These are phyloP conservation scores for Agaricus blazei DNA, from an alignment of 768 basidiomycete species.

Conservation along the genomic window DNA sequence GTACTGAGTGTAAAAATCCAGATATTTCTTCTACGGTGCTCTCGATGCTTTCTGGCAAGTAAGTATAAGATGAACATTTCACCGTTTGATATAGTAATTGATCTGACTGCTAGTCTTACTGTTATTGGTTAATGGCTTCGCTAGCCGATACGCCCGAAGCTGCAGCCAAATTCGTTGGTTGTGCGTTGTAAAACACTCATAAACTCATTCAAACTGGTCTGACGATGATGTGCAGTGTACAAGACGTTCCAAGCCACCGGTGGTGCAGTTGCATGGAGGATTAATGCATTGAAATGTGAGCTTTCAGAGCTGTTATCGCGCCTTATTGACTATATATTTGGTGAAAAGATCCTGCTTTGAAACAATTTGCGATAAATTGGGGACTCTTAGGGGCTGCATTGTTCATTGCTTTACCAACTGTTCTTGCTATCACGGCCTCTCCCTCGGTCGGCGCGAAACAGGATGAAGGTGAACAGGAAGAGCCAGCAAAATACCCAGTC, in stretches of 20 bases:
- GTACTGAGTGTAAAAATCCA: not conserved
- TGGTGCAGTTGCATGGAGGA: slow-evolving; percentile 25
- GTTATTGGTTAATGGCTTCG: slow-evolving; percentile 26
- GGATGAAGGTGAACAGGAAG: not conserved
- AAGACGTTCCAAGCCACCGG: slow-evolving; percentile 25
- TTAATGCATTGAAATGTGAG: slow-evolving; percentile 24
- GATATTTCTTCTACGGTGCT: slow-evolving; percentile 25
- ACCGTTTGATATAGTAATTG: not conserved
- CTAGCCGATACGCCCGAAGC: slow-evolving; percentile 20
- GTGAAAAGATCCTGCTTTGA: slow-evolving; percentile 16
- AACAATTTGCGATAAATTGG: slow-evolving; percentile 23
- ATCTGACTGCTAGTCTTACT: slow-evolving; percentile 16
- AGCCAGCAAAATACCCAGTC: not conserved
- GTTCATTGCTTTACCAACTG: slow-evolving; percentile 19
- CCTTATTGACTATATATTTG: not conserved
- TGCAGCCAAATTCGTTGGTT: slow-evolving; percentile 24
- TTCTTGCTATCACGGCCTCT: slow-evolving; percentile 22
- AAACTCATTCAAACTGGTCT: not conserved
- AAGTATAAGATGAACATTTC: not conserved
- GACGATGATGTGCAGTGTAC: slow-evolving; percentile 16
- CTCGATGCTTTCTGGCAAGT: slow-evolving; percentile 27
- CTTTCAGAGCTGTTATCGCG: not conserved
- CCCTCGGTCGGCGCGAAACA: slow-evolving; percentile 10
- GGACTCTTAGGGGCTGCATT: slow-evolving; percentile 20
- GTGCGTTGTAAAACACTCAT: slow-evolving; percentile 10